Conservation (phyloP, 2,329 filamentous ascomycete genomes). For the Fusarium liriodendri region DNA sequence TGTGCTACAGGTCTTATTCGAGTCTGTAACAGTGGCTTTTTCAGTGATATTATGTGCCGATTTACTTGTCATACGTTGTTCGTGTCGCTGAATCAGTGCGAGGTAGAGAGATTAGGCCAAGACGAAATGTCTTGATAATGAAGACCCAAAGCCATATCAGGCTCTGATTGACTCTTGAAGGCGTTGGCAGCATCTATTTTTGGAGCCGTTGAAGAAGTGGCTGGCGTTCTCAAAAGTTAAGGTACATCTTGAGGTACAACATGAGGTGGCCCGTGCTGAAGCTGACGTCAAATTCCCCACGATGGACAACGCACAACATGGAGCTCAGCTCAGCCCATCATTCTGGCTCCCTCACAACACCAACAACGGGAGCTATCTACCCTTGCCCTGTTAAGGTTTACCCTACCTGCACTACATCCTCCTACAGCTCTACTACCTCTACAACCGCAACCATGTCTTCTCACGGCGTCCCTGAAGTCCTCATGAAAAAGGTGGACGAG, state of each 20-base stretch:
- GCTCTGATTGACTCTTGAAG: neutral
- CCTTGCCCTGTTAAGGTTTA: neutral
- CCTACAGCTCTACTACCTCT: neutral
- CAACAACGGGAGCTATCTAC: neutral
- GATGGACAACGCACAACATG: constrained; percentile 6
- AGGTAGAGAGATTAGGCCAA: neutral
- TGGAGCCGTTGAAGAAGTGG: neutral
- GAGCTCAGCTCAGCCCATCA: constrained; percentile 6
- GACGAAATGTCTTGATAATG: neutral
- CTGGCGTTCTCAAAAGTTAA: neutral
- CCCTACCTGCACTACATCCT: neutral
- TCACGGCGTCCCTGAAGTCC: constrained; percentile 53
- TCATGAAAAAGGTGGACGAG: constrained; percentile 58
- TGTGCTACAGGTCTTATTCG: neutral
- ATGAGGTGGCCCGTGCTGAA: constrained; percentile 16
- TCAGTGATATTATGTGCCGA: neutral
- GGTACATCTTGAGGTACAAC: neutral
- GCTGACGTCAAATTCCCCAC: constrained; percentile 22
- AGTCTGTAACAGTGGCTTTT: neutral
- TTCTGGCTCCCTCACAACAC: neutral
- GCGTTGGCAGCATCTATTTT: neutral
- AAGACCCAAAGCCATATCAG: neutral
- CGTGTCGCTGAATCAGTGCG: neutral
- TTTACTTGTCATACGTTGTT: neutral
- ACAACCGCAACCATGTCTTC: constrained; percentile 47